phyloP scores from a whole-genome alignment of 148 eudicot genomes.

The Salicornia ramosissima region DNA sequence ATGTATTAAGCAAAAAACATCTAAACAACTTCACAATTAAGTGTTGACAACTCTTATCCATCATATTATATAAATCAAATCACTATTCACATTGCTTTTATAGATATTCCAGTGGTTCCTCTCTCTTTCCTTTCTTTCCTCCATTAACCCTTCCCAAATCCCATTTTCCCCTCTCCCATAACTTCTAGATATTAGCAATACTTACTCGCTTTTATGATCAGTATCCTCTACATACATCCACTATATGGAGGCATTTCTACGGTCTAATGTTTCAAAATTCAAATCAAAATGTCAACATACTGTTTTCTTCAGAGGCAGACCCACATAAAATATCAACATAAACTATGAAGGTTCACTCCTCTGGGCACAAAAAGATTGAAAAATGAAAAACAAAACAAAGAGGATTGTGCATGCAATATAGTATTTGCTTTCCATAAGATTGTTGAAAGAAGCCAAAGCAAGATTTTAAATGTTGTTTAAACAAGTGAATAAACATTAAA shows the following conservation, averaged over 20 bases:
- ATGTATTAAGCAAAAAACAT: slow-evolving; percentile 4
- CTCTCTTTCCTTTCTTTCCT: not conserved
- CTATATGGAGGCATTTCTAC: no score
- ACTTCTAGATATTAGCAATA: no score
- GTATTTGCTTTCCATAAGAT: no score
- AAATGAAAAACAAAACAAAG: no score
- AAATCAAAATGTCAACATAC: not conserved
- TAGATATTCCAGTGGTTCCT: not conserved
- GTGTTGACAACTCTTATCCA: not conserved
- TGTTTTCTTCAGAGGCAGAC: not conserved
- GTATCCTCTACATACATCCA: not conserved
- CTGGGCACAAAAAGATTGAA: no score
- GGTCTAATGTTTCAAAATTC: not conserved
- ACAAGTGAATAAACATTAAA: no score
- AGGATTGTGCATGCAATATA: no score
- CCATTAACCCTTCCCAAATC: not conserved
- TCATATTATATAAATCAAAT: not conserved
- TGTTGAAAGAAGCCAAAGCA: no score
- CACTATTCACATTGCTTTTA: not conserved
- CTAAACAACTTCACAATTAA: not conserved
- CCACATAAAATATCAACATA: not conserved
- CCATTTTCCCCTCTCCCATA: not conserved
- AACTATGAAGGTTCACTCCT: no score
- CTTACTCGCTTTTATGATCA: not conserved
- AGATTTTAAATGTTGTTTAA: no score